A percentile compares a stretch with the other conserved stretches of the same genome.
Conservation (phyloP, 768 basidiomycete genomes). For the Boletus eberwhitei region DNA sequence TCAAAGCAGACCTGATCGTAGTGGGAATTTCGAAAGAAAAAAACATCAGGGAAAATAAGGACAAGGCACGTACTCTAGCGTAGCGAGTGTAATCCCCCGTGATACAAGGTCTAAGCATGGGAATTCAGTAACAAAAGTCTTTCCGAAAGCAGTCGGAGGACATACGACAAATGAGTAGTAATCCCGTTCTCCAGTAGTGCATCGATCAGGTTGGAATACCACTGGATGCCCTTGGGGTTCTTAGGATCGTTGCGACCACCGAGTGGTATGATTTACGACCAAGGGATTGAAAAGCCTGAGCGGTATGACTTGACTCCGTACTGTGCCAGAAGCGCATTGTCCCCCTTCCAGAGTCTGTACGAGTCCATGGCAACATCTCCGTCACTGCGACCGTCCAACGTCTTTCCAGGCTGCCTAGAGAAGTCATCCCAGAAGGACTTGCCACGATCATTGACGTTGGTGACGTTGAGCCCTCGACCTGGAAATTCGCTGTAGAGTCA, state of each 20-base stretch:
- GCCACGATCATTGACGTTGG: slow-evolving; percentile 57
- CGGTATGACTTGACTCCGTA: slow-evolving; percentile 74
- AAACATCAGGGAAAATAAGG: slow-evolving; percentile 4
- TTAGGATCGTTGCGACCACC: slow-evolving; percentile 72
- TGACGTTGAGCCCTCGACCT: slow-evolving; percentile 71
- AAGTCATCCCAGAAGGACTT: slow-evolving; percentile 78
- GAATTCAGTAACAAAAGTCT: background rate
- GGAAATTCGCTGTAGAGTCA: slow-evolving; percentile 52
- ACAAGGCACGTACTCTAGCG: slow-evolving; percentile 41
- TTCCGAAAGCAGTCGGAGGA: slow-evolving; percentile 4
- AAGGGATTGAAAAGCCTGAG: slow-evolving; percentile 73
- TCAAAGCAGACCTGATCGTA: slow-evolving; percentile 60
- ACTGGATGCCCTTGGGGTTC: slow-evolving; percentile 65
- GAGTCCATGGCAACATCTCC: slow-evolving; percentile 74
- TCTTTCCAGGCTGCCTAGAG: slow-evolving; percentile 62
- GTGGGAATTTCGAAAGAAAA: no score
- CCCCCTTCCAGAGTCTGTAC: slow-evolving; percentile 65
- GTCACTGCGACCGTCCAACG: slow-evolving; percentile 59
- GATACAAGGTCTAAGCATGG: slow-evolving; percentile 55
- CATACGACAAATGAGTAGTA: slow-evolving; percentile 63
- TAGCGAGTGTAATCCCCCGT: slow-evolving; percentile 72
- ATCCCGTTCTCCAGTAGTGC: slow-evolving; percentile 60
- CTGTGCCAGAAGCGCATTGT: slow-evolving; percentile 55
- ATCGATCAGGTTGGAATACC: slow-evolving; percentile 70
- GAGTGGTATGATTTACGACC: slow-evolving; percentile 72